Evolutionary conservation across 768 basidiomycete species (phyloP).

Genomic region (Sarcomyxa edulis): DNA sequence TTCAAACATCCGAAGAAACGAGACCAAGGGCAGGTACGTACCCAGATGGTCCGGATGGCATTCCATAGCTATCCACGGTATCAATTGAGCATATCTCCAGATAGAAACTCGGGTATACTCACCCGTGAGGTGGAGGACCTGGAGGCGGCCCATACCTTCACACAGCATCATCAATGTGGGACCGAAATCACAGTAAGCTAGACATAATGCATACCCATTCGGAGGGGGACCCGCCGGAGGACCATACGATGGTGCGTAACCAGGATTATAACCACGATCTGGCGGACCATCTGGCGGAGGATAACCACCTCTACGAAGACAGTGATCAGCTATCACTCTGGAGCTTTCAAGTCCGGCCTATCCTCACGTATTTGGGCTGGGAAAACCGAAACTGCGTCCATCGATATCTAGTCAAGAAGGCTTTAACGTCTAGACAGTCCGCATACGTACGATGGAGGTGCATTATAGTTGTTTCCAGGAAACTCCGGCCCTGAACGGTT

Average conservation of each 20-base stretch:
- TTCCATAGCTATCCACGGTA: no score
- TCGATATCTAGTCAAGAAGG: neutral
- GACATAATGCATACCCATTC: no score
- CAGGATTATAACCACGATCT: conserved; percentile 30
- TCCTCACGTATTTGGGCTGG: conserved; percentile 25
- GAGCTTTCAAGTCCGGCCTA: conserved; percentile 12
- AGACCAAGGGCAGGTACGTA: no score
- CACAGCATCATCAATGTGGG: neutral
- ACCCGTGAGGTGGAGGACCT: conserved; percentile 11
- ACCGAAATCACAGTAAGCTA: no score
- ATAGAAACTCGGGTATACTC: conserved; percentile 4
- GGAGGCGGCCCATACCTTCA: conserved; percentile 10
- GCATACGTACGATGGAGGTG: conserved; percentile 18
- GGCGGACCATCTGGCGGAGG: conserved; percentile 15
- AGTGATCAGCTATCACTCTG: neutral
- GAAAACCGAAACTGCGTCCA: conserved; percentile 6
- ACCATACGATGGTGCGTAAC: conserved; percentile 34
- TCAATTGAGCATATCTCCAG: conserved; percentile 3
- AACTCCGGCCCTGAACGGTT: conserved; percentile 20
- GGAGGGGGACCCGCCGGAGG: conserved; percentile 13
- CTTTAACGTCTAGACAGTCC: conserved; percentile 1
- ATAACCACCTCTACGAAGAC: conserved; percentile 9
- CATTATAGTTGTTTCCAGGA: conserved; percentile 15
- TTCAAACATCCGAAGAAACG: no score
- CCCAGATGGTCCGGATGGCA: conserved; percentile 5